Percentiles rank a stretch among this genome's conserved stretches.
Evolutionary conservation across 2,329 filamentous ascomycete genomes (phyloP).

Genomic region (Colletotrichum sp.): DNA sequence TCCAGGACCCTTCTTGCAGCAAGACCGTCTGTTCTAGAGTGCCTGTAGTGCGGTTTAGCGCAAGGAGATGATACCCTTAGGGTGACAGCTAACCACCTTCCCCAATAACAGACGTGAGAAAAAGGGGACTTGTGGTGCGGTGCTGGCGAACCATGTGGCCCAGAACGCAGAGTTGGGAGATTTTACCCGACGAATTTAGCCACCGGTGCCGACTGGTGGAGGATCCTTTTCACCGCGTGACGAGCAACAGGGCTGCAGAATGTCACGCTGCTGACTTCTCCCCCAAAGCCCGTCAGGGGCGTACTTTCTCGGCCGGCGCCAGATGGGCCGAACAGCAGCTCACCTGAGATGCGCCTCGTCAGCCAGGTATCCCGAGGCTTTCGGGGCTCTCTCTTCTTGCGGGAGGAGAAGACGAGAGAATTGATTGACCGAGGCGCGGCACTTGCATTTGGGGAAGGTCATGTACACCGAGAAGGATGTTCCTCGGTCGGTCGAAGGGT

Average conservation of each 20-base stretch:
- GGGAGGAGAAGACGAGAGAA: neutral
- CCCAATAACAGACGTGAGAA: neutral
- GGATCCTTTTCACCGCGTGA: constrained; percentile 10
- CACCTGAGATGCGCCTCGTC: neutral
- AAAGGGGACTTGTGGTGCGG: neutral
- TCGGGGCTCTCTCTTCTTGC: neutral
- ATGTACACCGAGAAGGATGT: neutral
- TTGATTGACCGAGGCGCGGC: neutral
- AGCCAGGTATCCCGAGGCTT: neutral
- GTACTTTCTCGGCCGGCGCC: constrained; percentile 1
- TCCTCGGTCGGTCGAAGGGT: neutral
- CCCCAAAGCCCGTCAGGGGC: neutral
- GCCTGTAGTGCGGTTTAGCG: neutral
- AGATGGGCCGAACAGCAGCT: constrained; percentile 4
- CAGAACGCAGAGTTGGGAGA: neutral
- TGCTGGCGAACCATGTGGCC: neutral
- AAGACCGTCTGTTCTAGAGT: neutral
- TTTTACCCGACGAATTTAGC: constrained; percentile 5
- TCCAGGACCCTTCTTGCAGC: constrained; percentile 19
- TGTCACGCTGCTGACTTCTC: constrained; percentile 7
- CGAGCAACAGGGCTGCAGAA: constrained; percentile 18
- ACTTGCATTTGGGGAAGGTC: neutral
- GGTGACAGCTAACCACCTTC: neutral
- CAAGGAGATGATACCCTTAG: neutral
- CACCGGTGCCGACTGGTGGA: constrained; percentile 16